Base-by-base conservation (phyloP, 345 rosid genomes). In the Citrus australasica region DNA sequence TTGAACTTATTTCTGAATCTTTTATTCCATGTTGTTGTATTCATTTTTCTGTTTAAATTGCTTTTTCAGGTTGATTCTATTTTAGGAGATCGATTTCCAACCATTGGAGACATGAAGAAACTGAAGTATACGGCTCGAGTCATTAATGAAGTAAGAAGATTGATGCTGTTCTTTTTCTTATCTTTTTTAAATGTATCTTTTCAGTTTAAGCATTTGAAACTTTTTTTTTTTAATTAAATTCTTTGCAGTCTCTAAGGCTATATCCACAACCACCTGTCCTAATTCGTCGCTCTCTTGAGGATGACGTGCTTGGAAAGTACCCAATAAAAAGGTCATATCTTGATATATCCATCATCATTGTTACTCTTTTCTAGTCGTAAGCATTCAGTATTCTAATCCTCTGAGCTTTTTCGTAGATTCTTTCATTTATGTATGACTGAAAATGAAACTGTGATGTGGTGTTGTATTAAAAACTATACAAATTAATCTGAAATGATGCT, bases 191-290 rank as follows among this genome's bases (percentile, higher is more conserved):
- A n/a, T 25, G 32, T 27, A 74, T 69, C 17, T 33, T 38, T 82
- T 82, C 5, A 40, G 60, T 71, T 35, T 19, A 56, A 73, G 28
- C 73, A 33, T 32, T 46, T 46, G 30, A 32, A 69, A 33, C 37
- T 35, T 77, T 62, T 69, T n/a, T n/a, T 77, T 61, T 58, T 69
- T 9, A 40, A 61, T 69, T 9, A 40, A 61, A 35, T n/a, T 79
- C 73, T 85, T 62, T 85, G 85, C 84, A 95, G 97, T 92, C 97
- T 63, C 76, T 95, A 87, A 86, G 99, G 86, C 88, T 95, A 73
- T 95, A 93, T 81, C 99, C 99, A 60, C 99, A 95, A 78, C 99
- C 99, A 71, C 99, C 99, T 22, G 98, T 95, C 75, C 84, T 95
- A 66, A 95, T 95, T 69, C 98, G 98, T 7, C 97, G 99, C 67